Conservation (phyloP, 148 eudicot genomes). For the Amaranthus hypochondriacus region DNA sequence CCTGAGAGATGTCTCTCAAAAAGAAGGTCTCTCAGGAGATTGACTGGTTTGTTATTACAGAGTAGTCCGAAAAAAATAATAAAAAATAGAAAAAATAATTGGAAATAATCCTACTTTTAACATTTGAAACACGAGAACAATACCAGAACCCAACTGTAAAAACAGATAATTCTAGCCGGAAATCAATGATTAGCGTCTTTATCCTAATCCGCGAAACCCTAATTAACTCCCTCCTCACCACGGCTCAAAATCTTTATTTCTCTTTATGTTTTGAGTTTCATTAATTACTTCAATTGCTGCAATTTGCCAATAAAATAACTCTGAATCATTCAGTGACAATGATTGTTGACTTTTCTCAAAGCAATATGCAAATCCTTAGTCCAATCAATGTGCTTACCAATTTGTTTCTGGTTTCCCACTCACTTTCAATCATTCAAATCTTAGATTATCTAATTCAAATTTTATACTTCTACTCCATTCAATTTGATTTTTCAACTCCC, state of each 20-base stretch:
- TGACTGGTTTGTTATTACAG: too few species aligned
- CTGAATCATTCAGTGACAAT: not conserved
- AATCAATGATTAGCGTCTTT: too few species aligned
- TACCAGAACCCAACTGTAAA: not conserved
- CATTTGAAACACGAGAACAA: not conserved
- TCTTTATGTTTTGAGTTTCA: too few species aligned
- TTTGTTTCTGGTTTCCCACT: slow-evolving; percentile 19
- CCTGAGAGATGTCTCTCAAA: too few species aligned
- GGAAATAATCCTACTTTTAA: too few species aligned
- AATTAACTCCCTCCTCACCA: too few species aligned
- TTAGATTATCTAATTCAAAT: not conserved
- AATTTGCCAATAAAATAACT: not conserved
- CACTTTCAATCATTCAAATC: slow-evolving; percentile 5
- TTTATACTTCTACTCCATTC: not conserved
- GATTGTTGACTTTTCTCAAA: slow-evolving; percentile 1
- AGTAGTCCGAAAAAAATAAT: too few species aligned
- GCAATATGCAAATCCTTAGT: not conserved
- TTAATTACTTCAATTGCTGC: not conserved
- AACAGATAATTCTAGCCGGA: not conserved
- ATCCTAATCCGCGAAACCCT: too few species aligned
- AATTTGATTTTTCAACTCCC: not conserved
- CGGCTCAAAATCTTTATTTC: too few species aligned
- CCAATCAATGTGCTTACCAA: slow-evolving; percentile 8
- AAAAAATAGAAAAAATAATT: too few species aligned
- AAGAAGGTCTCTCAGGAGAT: too few species aligned